These are phyloP conservation scores for Fraxinus americana DNA, from an alignment of 257 asterid species.

Conservation along the genomic window DNA sequence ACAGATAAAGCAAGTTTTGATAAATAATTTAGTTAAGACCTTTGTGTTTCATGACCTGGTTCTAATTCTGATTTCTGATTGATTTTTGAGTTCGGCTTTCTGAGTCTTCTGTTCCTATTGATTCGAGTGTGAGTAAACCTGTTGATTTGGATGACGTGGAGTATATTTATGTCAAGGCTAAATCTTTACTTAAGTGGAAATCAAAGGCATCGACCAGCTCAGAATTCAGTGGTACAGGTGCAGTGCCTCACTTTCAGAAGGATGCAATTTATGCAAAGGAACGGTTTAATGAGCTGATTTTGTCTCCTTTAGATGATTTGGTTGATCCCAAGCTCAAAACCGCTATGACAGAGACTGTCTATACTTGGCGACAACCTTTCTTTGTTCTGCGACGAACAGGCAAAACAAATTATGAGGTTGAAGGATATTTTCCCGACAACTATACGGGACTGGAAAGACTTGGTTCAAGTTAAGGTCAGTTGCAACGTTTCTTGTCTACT, in stretches of 20 bases:
- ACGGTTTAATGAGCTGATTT: background rate
- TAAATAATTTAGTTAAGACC: background rate
- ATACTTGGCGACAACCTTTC: background rate
- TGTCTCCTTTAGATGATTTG: background rate
- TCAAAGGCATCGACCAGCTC: too few relatives aligned
- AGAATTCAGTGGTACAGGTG: background rate
- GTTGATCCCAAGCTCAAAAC: background rate
- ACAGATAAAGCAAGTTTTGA: background rate
- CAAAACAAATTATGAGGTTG: background rate
- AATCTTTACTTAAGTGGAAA: too few relatives aligned
- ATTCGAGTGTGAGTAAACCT: too few relatives aligned
- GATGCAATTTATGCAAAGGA: background rate
- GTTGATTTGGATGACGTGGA: too few relatives aligned
- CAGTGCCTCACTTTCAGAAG: background rate
- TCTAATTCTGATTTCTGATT: background rate
- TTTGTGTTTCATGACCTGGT: background rate
- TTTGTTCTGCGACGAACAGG: background rate
- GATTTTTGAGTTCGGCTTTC: background rate
- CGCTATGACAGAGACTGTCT: constrained; percentile 5
- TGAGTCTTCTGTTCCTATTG: background rate
- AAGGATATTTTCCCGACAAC: background rate
- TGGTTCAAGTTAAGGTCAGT: background rate
- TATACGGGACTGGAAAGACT: background rate
- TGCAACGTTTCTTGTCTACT: constrained; percentile 4
- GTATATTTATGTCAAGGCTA: too few relatives aligned